A percentile compares a stretch with the other conserved stretches of the same genome.
These are phyloP conservation scores for Colletotrichum falcatum DNA, from an alignment of 2,329 filamentous ascomycete species.

Conservation along the genomic window DNA sequence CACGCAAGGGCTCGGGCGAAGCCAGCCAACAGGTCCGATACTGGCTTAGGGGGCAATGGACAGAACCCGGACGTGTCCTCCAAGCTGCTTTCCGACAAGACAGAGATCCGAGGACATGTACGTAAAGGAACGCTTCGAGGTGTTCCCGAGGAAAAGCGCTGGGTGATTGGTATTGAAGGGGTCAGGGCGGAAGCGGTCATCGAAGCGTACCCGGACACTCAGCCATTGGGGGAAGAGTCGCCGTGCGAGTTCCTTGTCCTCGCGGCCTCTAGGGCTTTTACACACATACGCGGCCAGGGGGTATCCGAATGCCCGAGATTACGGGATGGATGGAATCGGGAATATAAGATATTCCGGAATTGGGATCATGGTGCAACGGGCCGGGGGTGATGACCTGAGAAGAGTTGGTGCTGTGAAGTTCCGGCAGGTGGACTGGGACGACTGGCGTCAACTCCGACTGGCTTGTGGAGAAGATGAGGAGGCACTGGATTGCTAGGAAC, in stretches of 20 bases:
- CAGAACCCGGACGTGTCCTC: not conserved
- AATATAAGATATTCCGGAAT: too few relatives aligned
- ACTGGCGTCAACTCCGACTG: not conserved
- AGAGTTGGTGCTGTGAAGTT: too few relatives aligned
- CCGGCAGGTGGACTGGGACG: not conserved
- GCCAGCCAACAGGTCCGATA: too few relatives aligned
- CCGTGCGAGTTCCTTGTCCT: not conserved
- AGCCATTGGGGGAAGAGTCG: not conserved
- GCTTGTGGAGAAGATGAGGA: not conserved
- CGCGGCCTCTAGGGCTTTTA: not conserved
- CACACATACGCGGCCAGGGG: too few relatives aligned
- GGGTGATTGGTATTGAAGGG: not conserved
- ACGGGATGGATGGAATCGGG: too few relatives aligned
- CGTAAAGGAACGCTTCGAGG: not conserved
- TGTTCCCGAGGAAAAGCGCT: not conserved
- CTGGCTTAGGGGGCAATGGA: not conserved
- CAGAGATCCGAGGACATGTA: not conserved
- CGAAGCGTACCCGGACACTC: not conserved
- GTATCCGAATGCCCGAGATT: too few relatives aligned
- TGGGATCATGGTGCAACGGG: too few relatives aligned
- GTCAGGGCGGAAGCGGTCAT: not conserved
- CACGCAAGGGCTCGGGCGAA: not conserved
- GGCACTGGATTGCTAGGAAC: not conserved
- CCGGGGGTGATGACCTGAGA: too few relatives aligned
- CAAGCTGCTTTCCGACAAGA: not conserved